Percentiles rank a stretch among this genome's conserved stretches.
These are phyloP conservation scores for Fusarium annulatum DNA, from an alignment of 2,329 filamentous ascomycete species.

Conservation along the genomic window DNA sequence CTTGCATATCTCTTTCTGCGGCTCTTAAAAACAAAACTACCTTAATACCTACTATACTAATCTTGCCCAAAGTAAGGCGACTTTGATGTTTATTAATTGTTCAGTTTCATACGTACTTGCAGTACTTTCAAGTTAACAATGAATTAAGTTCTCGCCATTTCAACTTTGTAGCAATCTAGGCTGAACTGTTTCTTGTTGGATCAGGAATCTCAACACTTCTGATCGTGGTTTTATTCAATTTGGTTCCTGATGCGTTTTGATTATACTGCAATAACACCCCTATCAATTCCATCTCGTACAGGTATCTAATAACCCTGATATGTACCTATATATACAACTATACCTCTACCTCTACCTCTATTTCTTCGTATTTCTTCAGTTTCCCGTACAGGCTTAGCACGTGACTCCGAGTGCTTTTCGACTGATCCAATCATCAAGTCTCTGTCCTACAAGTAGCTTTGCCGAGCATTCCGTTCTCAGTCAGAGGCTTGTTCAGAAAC, in stretches of 20 bases:
- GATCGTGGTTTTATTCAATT: neutral
- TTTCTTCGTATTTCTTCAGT: neutral
- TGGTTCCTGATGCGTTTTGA: neutral
- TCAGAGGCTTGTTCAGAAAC: slow-evolving; percentile 1
- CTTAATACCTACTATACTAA: neutral
- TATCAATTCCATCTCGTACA: neutral
- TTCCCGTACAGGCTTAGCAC: neutral
- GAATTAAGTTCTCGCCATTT: neutral
- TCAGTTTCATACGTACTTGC: neutral
- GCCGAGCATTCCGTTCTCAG: slow-evolving; percentile 22
- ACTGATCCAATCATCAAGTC: neutral
- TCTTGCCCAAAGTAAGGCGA: neutral
- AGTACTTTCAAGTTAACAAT: neutral
- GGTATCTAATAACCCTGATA: neutral
- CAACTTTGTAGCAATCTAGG: neutral
- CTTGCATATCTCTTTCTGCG: neutral
- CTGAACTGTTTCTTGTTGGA: neutral
- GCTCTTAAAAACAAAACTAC: neutral
- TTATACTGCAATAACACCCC: neutral
- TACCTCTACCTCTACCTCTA: no score
- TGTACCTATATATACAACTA: neutral
- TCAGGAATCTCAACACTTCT: neutral
- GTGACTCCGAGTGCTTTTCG: neutral
- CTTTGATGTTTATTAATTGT: neutral
- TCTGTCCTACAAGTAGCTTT: neutral